Conservation (phyloP, 176 grass and related monocot genomes). For the Eragrostis curvula region DNA sequence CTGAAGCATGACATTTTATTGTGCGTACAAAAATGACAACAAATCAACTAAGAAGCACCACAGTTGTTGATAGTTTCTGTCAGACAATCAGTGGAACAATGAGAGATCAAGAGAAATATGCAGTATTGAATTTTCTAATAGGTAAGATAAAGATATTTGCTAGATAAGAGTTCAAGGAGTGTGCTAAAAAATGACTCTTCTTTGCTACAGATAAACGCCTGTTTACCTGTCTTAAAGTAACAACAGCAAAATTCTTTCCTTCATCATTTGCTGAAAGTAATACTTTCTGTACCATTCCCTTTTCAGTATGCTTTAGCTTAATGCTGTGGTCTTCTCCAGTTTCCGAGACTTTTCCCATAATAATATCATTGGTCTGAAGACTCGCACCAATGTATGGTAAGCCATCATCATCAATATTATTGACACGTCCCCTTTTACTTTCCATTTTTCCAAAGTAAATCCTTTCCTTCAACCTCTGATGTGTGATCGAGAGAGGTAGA, state of each 20-base stretch:
- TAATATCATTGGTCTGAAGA: slow-evolving; percentile 90
- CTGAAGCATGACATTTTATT: slow-evolving; percentile 13
- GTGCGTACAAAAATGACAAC: background rate
- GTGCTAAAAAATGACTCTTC: background rate
- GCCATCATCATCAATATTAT: slow-evolving; percentile 94
- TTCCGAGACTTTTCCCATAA: slow-evolving; percentile 89
- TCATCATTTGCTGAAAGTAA: slow-evolving; percentile 93
- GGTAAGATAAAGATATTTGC: slow-evolving; percentile 1
- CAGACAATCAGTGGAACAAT: slow-evolving; percentile 2
- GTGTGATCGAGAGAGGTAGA: too few species aligned
- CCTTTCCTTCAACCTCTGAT: slow-evolving; percentile 76
- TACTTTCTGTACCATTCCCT: too few species aligned
- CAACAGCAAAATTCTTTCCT: slow-evolving; percentile 88
- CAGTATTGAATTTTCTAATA: slow-evolving; percentile 9
- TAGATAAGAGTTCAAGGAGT: slow-evolving; percentile 38
- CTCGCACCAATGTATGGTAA: slow-evolving; percentile 93
- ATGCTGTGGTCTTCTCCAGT: slow-evolving; percentile 85
- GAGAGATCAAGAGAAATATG: background rate
- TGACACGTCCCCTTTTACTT: slow-evolving; percentile 90
- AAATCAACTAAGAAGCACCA: slow-evolving; percentile 20
- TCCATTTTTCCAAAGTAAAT: slow-evolving; percentile 83
- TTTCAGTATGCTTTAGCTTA: too few species aligned
- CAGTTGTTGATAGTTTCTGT: slow-evolving; percentile 5
- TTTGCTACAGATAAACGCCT: background rate
- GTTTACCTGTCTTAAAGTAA: slow-evolving; percentile 90